phyloP scores from a whole-genome alignment of 257 asterid species.

The Anisodus tanguticus region DNA sequence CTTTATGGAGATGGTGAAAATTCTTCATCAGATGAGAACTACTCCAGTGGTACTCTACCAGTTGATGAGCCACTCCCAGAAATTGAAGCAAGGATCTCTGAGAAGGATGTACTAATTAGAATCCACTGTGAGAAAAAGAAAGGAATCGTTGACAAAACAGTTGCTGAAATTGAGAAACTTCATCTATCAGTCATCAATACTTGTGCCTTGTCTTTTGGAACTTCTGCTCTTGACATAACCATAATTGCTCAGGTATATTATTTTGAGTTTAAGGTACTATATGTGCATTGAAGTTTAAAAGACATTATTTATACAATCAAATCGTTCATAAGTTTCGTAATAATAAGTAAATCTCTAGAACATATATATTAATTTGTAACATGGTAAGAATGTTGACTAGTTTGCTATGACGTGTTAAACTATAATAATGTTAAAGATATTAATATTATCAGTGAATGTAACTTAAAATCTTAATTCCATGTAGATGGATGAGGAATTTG shows the following conservation, averaged over 20 bases:
- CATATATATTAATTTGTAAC: background rate
- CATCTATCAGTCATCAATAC: conserved; percentile 60
- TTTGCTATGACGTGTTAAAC: too few species aligned
- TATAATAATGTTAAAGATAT: too few species aligned
- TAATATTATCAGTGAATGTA: background rate
- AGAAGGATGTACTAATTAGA: conserved; percentile 58
- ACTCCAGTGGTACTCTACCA: conserved; percentile 21
- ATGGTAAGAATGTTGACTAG: background rate
- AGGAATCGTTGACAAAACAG: conserved; percentile 54
- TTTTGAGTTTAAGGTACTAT: background rate
- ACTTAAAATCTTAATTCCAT: conserved; percentile 18
- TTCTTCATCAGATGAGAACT: conserved; percentile 44
- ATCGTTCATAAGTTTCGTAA: background rate
- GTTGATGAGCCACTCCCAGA: conserved; percentile 56
- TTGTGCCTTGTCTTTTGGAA: conserved; percentile 66
- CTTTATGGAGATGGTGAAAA: conserved; percentile 35
- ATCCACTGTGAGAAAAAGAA: conserved; percentile 72
- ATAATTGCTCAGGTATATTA: conserved; percentile 65
- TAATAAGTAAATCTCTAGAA: background rate
- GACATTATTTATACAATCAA: background rate
- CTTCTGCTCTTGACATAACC: conserved; percentile 62
- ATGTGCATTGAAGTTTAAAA: too few species aligned
- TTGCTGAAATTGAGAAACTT: conserved; percentile 65
- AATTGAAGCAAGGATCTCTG: conserved; percentile 61
- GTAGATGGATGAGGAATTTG: conserved; percentile 44